Base-by-base conservation (phyloP, 352 stramenopile genomes). In the Phytophthora tentaculata region DNA sequence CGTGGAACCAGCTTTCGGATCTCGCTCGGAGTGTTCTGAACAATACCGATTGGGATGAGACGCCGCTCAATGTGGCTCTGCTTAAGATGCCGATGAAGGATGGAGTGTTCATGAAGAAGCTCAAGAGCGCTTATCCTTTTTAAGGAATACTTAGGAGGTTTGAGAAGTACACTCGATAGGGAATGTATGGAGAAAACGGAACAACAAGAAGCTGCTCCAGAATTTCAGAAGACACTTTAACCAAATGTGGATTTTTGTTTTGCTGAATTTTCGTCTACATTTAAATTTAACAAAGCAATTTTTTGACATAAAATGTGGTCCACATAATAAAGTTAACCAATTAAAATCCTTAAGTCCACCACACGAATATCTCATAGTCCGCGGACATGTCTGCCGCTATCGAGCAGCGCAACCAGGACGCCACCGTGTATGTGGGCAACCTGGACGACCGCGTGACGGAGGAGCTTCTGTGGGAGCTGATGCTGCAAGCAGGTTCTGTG, bases 391-490 rank as follows among this genome's bases (percentile, higher is more conserved):
- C 89, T 69, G 83, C 85, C 16, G 84, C 84, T 32, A 92, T 95
- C 72, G 89, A 95, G 71, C 89, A 96, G 79, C 89, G 86, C 69
- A 96, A 96, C 76, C 86, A 96, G 69, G 97, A 99, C 83, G 98
- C 98, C 39, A 99, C 98, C 0, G 89, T 98, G 64, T 99, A 99
- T 73, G 97, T 99, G 35, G 97, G 97, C 59, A 99, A 99, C 77
- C 80, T 99, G 52, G 97, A 99, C 77, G 83, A 98, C 52, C 77
- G 86, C 51, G 96, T 98, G 65, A 94, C 80, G 17, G 97, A 99
- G 71, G 96, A 98, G 74, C 79, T 99, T 10, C 77, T 99, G 19
- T 98, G 97, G 86, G 98, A 99, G 80, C 86, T 97, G 16, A 96
- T 97, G 90, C 79, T 96, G 29, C 88, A 97, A 73, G 96, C 98